phyloP scores from a whole-genome alignment of 768 basidiomycete species.

The Albatrellus ellisii region DNA sequence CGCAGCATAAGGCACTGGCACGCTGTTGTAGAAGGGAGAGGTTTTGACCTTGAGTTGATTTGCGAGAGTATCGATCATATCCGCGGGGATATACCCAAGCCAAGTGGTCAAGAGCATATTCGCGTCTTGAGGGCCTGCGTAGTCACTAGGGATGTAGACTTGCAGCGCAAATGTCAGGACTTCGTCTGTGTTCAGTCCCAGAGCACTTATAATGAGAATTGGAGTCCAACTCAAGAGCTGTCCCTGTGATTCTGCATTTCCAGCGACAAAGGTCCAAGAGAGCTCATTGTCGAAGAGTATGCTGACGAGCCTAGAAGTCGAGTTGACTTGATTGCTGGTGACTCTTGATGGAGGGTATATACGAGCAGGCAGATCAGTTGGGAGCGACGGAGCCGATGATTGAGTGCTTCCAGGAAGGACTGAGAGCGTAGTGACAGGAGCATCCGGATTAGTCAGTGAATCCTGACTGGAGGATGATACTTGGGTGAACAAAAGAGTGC shows the following conservation, averaged over 20 bases:
- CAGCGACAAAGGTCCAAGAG: slow-evolving; percentile 60
- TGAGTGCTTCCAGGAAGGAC: slow-evolving; percentile 11
- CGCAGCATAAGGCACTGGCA: slow-evolving; percentile 26
- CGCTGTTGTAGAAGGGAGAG: slow-evolving; percentile 52
- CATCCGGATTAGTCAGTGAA: slow-evolving; percentile 28
- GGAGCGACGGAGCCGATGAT: slow-evolving; percentile 27
- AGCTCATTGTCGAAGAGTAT: slow-evolving; percentile 47
- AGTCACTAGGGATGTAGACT: slow-evolving; percentile 53
- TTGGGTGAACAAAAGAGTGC: slow-evolving; percentile 21
- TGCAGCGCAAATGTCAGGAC: slow-evolving; percentile 46
- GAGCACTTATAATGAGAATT: slow-evolving; percentile 29
- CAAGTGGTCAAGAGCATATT: slow-evolving; percentile 51
- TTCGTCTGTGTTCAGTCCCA: slow-evolving; percentile 24
- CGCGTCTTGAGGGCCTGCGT: slow-evolving; percentile 33
- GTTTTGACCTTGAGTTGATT: slow-evolving; percentile 45
- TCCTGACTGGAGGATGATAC: slow-evolving; percentile 12
- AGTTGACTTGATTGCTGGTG: slow-evolving; percentile 19
- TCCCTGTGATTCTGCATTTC: slow-evolving; percentile 39
- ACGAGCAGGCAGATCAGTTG: slow-evolving; percentile 42
- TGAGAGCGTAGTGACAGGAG: slow-evolving; percentile 19
- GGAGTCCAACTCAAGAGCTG: slow-evolving; percentile 76
- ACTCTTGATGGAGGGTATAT: slow-evolving; percentile 33
- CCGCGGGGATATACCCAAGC: slow-evolving; percentile 52
- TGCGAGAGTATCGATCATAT: slow-evolving; percentile 45
- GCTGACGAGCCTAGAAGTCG: slow-evolving; percentile 39